Base-by-base conservation (phyloP, 306 rosid genomes). In the Trifolium fragiferum region DNA sequence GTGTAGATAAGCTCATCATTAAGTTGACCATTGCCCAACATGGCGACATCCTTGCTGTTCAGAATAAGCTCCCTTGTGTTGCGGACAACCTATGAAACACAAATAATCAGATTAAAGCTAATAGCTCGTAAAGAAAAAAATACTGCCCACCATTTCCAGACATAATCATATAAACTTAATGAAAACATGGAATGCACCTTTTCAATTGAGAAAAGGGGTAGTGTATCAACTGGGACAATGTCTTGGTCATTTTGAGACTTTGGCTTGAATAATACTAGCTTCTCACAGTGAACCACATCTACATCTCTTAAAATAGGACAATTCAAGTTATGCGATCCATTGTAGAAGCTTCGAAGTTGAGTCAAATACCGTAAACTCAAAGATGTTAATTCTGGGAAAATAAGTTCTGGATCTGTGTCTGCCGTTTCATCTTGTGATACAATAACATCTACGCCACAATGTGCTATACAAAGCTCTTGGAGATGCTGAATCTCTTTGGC, bases 331-430 rank as follows among this genome's bases (percentile, higher is more conserved):
- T 11, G 63, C 5, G 12, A 57, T 23, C 18, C 35, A 11, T 4
- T 0, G 16, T 2, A 58, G 64, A 58, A 58, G 64, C 64, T 58
- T 58, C 18, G 6, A 58, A 58, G 64, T 58, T 58, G 16, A 1
- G 37, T 6, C 3, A 58, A 58, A 25, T n/a, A n/a, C n/a, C n/a
- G 1, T 23, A 35, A 11, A 58, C 18, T 58, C 10, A 58, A 6
- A 58, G 64, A 58, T 25, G 64, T 58, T 25, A 58, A 58, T 58
- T 23, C 6, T 58, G 38, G 64, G 64, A 58, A 58, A 58, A 12
- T n/a, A 58, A 25, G 18, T 58, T 25, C 12, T 13, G 64, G 64
- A 58, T 12, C 18, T 58, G 38, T 13, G 5, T 58, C 64, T 6
- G 1, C 38, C 10, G 25, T 25, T 58, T 58, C 64, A 58, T 58